Percentiles rank a stretch among this genome's conserved stretches.
Conservation (phyloP, 2,329 filamentous ascomycete genomes). For the Colletotrichum agaves region DNA sequence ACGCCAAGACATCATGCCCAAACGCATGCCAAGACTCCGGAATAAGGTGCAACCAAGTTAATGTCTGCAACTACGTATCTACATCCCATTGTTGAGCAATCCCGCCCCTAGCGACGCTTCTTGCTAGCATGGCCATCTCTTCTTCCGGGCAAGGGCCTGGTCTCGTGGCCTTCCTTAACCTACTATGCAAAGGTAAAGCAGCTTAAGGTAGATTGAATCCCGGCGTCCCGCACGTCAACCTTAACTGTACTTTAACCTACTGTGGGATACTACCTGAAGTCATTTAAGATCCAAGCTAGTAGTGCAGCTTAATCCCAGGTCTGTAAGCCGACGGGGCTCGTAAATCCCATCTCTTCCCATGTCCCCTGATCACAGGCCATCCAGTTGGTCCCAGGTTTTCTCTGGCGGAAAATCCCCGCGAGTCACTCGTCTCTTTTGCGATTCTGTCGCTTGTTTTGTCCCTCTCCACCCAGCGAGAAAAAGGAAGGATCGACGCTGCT, state of each 20-base stretch:
- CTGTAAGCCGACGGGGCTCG: too few relatives aligned
- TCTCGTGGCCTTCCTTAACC: not conserved
- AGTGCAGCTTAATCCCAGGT: not conserved
- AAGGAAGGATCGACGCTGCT: not conserved
- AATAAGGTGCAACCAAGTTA: not conserved
- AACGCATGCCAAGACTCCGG: not conserved
- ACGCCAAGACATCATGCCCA: not conserved
- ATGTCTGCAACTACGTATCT: too few relatives aligned
- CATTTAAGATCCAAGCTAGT: not conserved
- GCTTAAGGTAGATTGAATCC: not conserved
- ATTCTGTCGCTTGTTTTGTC: not conserved
- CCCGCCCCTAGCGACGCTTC: too few relatives aligned
- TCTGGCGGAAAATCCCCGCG: not conserved
- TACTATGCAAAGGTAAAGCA: not conserved
- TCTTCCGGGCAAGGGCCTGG: not conserved
- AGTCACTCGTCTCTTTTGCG: not conserved
- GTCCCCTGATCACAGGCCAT: too few relatives aligned
- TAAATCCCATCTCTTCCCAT: too few relatives aligned
- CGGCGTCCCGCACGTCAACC: not conserved
- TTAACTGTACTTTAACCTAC: not conserved
- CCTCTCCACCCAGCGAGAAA: not conserved
- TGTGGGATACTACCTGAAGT: not conserved
- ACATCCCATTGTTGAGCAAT: too few relatives aligned
- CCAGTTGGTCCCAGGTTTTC: not conserved
- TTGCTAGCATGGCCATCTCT: not conserved